Evolutionary conservation across 805 yeast species (phyloP).

Genomic region (Saccharomycopsis fibuligera): DNA sequence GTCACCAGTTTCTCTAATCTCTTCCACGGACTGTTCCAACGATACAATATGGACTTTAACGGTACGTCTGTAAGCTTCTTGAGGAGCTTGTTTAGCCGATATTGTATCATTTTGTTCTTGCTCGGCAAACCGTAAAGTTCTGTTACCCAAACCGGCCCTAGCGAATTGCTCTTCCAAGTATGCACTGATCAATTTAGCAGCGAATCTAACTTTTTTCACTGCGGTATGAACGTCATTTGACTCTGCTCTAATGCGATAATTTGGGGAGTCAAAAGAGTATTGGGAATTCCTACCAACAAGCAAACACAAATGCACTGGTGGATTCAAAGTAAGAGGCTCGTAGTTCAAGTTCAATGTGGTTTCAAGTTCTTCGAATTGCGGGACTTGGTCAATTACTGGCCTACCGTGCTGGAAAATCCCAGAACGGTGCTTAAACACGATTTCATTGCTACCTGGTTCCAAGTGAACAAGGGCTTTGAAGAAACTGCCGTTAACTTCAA

Average conservation of each 20-base stretch:
- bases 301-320: slow-evolving; percentile 77
- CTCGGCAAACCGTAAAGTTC: slow-evolving; percentile 72
- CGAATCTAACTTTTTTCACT: slow-evolving; percentile 65
- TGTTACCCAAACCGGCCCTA: slow-evolving; percentile 65
- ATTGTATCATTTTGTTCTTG: slow-evolving; percentile 49
- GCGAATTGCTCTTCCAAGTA: slow-evolving; percentile 87
- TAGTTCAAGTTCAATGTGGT: slow-evolving; percentile 36
- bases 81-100: slow-evolving; percentile 35
- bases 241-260: slow-evolving; percentile 41
- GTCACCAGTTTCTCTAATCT: slow-evolving; percentile 66
- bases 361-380: slow-evolving; percentile 10
- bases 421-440: slow-evolving; percentile 44
- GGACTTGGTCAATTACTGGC: slow-evolving; percentile 18
- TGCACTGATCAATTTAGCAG: slow-evolving; percentile 84
- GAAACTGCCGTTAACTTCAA: slow-evolving; percentile 59
- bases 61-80: slow-evolving; percentile 34
- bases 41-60: slow-evolving; percentile 76
- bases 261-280: slow-evolving; percentile 63
- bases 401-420: slow-evolving; percentile 33
- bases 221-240: slow-evolving; percentile 68
- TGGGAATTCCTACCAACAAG: slow-evolving; percentile 73
- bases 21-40: slow-evolving; percentile 57
- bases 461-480: slow-evolving; percentile 78
- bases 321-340: slow-evolving; percentile 53
- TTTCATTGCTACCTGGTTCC: slow-evolving; percentile 57